Base-by-base conservation (phyloP, 495 filamentous ascomycete genomes). In the Aspergillus nidulans region DNA sequence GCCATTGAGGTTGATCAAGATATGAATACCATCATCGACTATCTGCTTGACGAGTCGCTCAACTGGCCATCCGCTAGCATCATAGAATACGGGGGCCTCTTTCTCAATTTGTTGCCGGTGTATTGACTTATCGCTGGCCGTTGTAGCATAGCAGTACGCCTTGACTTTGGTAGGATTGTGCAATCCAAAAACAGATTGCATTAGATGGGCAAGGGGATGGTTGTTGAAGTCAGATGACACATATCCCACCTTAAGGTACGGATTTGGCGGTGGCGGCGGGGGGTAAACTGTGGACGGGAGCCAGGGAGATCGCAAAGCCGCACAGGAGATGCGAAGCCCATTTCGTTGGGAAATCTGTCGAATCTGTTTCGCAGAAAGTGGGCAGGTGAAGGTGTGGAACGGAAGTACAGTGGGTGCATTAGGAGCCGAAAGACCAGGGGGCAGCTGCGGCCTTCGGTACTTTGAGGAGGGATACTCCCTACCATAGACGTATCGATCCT, bases 181-280 rank as follows among this genome's bases (percentile, higher is more conserved):
- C 49, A 97, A 72, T 2, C 94, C 94, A 73, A 99, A 99, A 5
- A 97, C 94, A 4, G 94, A 97, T 69, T 99, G 94, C 94, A 99
- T 99, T 58, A 97, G 69, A 73, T 97, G 91, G 5, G 95, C 94
- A 38, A 99, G 78, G 28, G 94, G 94, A 64, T 99, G 94, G 66
- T 99, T 99, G 65, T 99, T 99, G 72, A 99, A 99, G 68, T 99
- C 94, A 0, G 92, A 97, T 1, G 94, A 97, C 25, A 99, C 85
- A 65, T 99, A 99, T 42, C 94, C 94, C 50, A 99, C 85, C 59
- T 88, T 89, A 34, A 99, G 83, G 56, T 86, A 82, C 0, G 94
- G 91, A 25, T 76, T 77, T 10, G 94, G 95, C 7, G 94, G 92
- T 4, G 81, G 65, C 0, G 94, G 94, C 6, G 94, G 94, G 12